phyloP scores from a whole-genome alignment of 768 basidiomycete species.

The Suillus placidus region DNA sequence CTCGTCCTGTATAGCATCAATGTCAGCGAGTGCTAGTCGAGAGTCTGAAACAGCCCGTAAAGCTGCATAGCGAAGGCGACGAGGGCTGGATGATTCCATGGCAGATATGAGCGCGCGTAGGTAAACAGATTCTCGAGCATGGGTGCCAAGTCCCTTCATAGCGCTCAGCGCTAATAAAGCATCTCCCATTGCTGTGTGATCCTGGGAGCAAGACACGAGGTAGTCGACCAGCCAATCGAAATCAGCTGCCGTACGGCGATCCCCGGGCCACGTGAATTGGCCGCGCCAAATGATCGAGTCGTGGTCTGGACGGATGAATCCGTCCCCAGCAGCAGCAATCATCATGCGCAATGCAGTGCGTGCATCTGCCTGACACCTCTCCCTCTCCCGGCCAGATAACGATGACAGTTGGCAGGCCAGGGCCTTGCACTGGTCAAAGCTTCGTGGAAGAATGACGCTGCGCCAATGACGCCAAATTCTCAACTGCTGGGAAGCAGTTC shows the following conservation, averaged over 20 bases:
- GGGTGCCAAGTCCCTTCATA: conserved; percentile 1
- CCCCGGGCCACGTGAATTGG: neutral
- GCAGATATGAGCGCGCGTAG: neutral
- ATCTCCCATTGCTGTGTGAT: neutral
- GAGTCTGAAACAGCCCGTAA: neutral
- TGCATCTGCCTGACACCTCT: neutral
- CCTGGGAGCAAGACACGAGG: neutral
- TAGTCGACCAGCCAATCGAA: conserved; percentile 4
- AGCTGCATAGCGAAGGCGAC: conserved; percentile 8
- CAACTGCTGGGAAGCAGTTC: neutral
- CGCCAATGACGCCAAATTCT: neutral
- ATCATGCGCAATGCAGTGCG: conserved; percentile 8
- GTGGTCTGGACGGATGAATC: neutral
- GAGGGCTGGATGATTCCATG: neutral
- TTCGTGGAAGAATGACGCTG: conserved; percentile 4
- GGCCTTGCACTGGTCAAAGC: neutral
- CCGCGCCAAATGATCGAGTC: conserved; percentile 3
- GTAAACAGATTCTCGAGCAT: neutral
- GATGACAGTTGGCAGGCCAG: neutral
- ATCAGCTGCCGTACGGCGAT: neutral
- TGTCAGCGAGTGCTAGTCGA: neutral
- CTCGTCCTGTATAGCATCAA: neutral
- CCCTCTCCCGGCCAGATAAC: neutral
- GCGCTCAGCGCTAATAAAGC: conserved; percentile 5
- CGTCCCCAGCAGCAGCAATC: neutral